Evolutionary conservation across 192 early-diverging fungal genomes (phyloP), one percentile per base, ranked within the genome.

Genomic region (Backusella macrospora): DNA sequence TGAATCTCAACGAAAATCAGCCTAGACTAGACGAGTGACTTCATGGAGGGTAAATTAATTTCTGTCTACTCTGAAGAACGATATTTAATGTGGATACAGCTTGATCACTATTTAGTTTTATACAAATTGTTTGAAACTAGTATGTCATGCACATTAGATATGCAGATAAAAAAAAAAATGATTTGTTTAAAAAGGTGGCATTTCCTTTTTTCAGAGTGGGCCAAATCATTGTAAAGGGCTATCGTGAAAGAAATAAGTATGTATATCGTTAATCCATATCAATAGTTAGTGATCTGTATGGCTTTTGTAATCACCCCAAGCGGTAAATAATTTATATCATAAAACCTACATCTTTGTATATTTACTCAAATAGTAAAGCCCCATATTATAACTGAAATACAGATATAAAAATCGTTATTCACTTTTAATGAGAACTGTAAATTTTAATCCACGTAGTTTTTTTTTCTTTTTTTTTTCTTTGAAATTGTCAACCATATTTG

Each of bases 271-370:
- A 47, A 47, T 47, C 9, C 12, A 47, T 47, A 3, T 16, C 16
- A 65, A 12, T 65, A 39, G 38, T 65, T 39, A 65, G 63, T 39
- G 38, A 65, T 65, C 63, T 65, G 26, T 65, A 65, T 65, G 63
- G 63, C 29, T 65, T 65, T 65, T 65, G 63, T 29, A 65, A 65
- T 65, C 63, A 65, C 63, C 39, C 38, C 63, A 65, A 65, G 63
- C 63, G 38, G 37, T 29, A 65, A 65, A 29, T 29, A 65, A 39
- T 65, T 12, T 40, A 65, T 65, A 26, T 26, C 63, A 26, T 13
- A 29, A 15, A 65, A 38, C 63, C 37, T 6, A 65, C 38, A 65
- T 29, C 63, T 37, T 65, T 8, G 63, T 65, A 38, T 65, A 26
- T 65, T 65, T 34, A 34, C 29, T 34, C 29, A 34, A 34, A 34